Evolutionary conservation across 1,139 yeast species (phyloP), one percentile per base, ranked within the genome.

Genomic region (Suhomyces terraborum): DNA sequence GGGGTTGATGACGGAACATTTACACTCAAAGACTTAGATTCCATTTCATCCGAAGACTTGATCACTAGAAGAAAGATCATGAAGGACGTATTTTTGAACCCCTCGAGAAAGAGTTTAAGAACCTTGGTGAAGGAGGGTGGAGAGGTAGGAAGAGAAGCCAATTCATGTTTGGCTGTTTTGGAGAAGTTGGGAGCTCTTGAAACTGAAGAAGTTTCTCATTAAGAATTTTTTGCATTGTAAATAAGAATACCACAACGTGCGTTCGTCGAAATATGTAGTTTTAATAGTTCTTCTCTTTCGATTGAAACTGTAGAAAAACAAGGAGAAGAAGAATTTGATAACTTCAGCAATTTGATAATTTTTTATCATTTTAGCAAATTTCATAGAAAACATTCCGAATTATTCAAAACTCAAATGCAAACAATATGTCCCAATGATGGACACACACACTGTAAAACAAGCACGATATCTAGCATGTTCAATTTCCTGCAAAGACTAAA

Each of bases 121-220:
- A 66, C 68, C 29, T 58, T 80, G 32, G 59, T 78, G 8, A 81
- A 80, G 52, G 95, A 87, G 53, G 91, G 89, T 8, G 94, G 94
- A 3, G 89, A 84, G 45, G 67, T 76, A 9, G 93, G 89, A 3
- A 75, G 82, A 47, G 73, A 71, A 36, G 84, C 88, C 8, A 73
- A 73, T 38, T 53, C 58, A 6, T 62, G 69, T 43, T 40, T 64
- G 28, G 55, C 32, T 4, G 41, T 58, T 1, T 45, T 61, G 35
- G 52, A 51, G 10, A 42, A 47, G 13, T 30, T 31, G 32, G 30
- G 12, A 7, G 19, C 27, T 6, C 17, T 17, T n/a, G 24, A 29
- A 23, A 17, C 18, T 12, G 21, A 20, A 6, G 18, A 35, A 23
- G 21, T 14, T 10, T 7, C 22, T 32, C 17, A 32, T 8, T 32